A percentile compares a stretch with the other conserved stretches of the same genome.
These are phyloP conservation scores for Spiromastix sp. DNA, from an alignment of 2,329 filamentous ascomycete species.

Conservation along the genomic window DNA sequence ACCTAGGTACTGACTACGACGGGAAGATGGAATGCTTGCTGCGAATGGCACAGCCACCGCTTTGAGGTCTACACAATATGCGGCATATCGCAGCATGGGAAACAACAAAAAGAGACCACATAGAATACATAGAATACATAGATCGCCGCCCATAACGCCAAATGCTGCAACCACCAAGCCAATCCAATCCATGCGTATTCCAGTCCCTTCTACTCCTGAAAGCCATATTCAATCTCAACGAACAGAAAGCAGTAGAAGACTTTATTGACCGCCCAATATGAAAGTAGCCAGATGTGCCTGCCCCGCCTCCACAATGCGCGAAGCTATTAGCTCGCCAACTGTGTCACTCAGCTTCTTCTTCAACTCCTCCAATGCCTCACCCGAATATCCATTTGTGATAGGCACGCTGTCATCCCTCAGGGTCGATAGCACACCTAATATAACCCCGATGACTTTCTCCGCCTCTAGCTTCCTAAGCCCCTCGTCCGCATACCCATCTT, in stretches of 20 bases:
- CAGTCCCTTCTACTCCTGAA: no score
- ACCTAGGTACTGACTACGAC: no score
- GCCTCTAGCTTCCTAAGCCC: constrained; percentile 47
- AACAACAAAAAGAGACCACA: no score
- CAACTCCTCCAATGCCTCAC: constrained; percentile 27
- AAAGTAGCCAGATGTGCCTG: constrained; percentile 30
- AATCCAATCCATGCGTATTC: no score
- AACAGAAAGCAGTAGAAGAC: not conserved
- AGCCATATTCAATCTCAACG: not conserved
- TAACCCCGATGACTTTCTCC: constrained; percentile 47
- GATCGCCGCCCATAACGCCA: no score
- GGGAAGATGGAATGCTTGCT: no score
- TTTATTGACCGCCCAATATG: constrained; percentile 21
- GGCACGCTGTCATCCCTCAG: constrained; percentile 39
- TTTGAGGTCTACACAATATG: no score
- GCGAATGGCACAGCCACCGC: no score
- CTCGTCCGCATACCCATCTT: constrained; percentile 44
- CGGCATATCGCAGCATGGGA: no score
- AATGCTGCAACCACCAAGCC: no score
- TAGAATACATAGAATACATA: no score
- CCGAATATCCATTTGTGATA: constrained; percentile 30
- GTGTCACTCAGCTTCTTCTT: constrained; percentile 27
- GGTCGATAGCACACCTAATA: constrained; percentile 46
- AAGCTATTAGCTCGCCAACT: constrained; percentile 33
- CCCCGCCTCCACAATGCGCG: constrained; percentile 30